Evolutionary conservation across 164 flowering plant genomes (phyloP).

Genomic region (Cinnamomum micranthum): DNA sequence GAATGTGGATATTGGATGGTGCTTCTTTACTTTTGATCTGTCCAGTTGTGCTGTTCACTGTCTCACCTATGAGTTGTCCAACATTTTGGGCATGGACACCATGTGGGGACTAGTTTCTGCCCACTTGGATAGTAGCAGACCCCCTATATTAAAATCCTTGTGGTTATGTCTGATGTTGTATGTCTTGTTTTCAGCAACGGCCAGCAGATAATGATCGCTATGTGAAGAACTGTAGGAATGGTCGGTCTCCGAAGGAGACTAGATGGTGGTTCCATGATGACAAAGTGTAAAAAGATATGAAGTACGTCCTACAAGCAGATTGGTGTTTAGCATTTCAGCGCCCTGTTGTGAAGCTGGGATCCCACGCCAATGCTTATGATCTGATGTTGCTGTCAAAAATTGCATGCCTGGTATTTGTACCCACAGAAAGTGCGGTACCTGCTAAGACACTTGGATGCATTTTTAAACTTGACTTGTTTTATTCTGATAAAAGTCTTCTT

Average conservation of each 20-base stretch:
- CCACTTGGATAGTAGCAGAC: too few relatives aligned
- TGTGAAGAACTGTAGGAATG: constrained; percentile 57
- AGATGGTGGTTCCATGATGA: constrained; percentile 74
- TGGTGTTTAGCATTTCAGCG: constrained; percentile 3
- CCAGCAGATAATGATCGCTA: constrained; percentile 58
- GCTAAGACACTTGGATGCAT: background rate
- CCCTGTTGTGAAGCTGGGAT: constrained; percentile 2
- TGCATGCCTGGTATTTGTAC: constrained; percentile 25
- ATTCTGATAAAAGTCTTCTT: too few relatives aligned
- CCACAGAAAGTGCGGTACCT: background rate
- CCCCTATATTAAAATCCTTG: background rate
- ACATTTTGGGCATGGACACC: background rate
- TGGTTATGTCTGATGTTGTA: background rate
- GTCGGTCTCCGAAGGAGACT: constrained; percentile 59
- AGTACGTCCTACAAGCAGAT: constrained; percentile 2
- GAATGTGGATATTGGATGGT: background rate
- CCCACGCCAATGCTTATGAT: constrained; percentile 3
- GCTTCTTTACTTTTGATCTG: background rate
- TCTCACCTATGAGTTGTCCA: background rate
- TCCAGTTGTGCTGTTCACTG: background rate
- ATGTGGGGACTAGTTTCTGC: background rate
- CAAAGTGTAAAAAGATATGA: constrained; percentile 30
- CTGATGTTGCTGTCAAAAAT: constrained; percentile 15
- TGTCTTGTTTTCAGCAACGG: constrained; percentile 40
- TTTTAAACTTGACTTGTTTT: too few relatives aligned